Percentiles rank a stretch among this genome's conserved stretches.
Conservation (phyloP, 257 asterid genomes). For the Parsonsia alboflavescens region DNA sequence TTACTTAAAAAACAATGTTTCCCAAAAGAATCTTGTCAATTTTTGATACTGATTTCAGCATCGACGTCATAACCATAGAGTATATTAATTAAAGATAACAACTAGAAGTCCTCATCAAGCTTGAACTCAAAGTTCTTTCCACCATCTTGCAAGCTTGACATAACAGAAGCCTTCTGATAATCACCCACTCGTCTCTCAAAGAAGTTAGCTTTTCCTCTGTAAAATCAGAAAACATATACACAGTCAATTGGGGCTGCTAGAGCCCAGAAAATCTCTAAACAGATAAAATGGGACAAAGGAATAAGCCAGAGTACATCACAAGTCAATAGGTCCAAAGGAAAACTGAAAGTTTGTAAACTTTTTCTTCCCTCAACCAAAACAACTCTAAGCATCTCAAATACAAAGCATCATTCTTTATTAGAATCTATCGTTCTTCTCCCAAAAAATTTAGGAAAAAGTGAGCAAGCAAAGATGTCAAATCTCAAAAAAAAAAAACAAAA, state of each 20-base stretch:
- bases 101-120: slow-evolving; percentile 67
- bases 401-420: not conserved
- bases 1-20: slow-evolving; percentile 9
- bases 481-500: not conserved
- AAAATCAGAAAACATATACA: not conserved
- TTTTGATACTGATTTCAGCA: slow-evolving; percentile 16
- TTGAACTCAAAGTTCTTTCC: slow-evolving; percentile 53
- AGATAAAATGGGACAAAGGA: not conserved
- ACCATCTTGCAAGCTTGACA: slow-evolving; percentile 56
- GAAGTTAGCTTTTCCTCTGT: slow-evolving; percentile 76
- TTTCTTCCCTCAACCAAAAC: not conserved
- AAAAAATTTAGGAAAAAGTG: not conserved
- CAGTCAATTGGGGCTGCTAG: not conserved
- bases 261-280: not conserved
- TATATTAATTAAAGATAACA: not conserved
- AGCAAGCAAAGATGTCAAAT: not conserved
- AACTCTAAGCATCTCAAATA: not conserved
- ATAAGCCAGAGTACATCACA: not conserved
- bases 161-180: slow-evolving; percentile 75
- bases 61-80: slow-evolving; percentile 9
- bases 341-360: not conserved
- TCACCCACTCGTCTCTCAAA: slow-evolving; percentile 75
- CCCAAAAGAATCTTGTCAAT: slow-evolving; percentile 12
- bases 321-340: too few relatives aligned
- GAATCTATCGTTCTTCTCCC: not conserved